These are phyloP conservation scores for Rhodotorula sp. DNA, from an alignment of 1,284 basidiomycete genomes.

Conservation along the genomic window DNA sequence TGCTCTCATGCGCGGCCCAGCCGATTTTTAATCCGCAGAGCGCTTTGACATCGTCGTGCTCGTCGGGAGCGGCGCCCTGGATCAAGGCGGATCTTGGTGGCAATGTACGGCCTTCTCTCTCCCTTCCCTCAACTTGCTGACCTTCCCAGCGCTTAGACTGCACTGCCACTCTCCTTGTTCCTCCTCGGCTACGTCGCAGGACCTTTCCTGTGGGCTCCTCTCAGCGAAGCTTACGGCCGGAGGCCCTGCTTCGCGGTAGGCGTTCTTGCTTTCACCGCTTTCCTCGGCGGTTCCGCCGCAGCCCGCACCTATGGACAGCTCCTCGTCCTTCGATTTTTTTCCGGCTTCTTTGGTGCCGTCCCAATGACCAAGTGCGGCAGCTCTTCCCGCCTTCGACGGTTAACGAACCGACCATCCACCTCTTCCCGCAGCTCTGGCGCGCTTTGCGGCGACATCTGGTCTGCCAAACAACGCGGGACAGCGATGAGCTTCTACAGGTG, in stretches of 20 bases:
- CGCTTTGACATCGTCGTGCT: conserved; percentile 15
- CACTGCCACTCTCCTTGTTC: conserved; percentile 46
- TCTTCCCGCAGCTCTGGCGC: conserved; percentile 45
- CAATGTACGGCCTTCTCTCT: background rate
- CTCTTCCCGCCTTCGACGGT: background rate
- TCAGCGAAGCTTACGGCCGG: conserved; percentile 50
- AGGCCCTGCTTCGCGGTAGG: conserved; percentile 46
- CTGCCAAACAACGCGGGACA: conserved; percentile 46
- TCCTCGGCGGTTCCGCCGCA: conserved; percentile 45
- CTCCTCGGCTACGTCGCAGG: conserved; percentile 51
- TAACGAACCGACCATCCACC: conserved; percentile 15
- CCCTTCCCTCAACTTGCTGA: background rate
- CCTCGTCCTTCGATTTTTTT: conserved; percentile 50
- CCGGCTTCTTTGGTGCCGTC: conserved; percentile 45
- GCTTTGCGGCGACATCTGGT: conserved; percentile 49
- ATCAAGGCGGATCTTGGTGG: conserved; percentile 23
- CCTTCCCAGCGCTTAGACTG: background rate
- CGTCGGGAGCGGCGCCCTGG: conserved; percentile 25
- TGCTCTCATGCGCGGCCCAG: background rate
- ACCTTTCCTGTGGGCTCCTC: conserved; percentile 48
- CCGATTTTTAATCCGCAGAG: background rate
- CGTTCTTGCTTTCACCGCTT: conserved; percentile 46
- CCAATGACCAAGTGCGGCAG: conserved; percentile 21
- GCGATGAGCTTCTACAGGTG: conserved; percentile 48
- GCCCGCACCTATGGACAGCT: conserved; percentile 47